phyloP scores from a whole-genome alignment of 176 grass and related monocot species.

The Metroxylon sagu region DNA sequence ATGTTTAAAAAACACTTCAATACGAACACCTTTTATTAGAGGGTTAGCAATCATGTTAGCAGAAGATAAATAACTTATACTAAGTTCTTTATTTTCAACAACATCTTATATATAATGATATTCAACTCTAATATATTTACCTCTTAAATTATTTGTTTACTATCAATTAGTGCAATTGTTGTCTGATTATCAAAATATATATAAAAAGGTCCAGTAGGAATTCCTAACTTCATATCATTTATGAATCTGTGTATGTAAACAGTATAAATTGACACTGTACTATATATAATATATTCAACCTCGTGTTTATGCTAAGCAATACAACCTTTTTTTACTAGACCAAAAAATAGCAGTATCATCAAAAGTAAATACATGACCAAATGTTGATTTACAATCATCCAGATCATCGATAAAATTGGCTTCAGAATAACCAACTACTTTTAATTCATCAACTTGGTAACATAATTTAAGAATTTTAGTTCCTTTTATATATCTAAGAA shows the following conservation, averaged over 20 bases:
- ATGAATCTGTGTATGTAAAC: not conserved
- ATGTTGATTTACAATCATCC: not conserved
- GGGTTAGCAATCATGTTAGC: not conserved
- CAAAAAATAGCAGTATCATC: not conserved
- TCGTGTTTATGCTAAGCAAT: not conserved
- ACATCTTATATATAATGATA: not conserved
- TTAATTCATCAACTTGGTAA: not conserved
- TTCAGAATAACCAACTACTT: not conserved
- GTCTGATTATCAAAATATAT: not conserved
- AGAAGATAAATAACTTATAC: not conserved
- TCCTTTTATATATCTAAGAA: not conserved
- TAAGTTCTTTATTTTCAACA: not conserved
- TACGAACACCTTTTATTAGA: not conserved
- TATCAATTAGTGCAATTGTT: not conserved
- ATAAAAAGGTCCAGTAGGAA: not conserved
- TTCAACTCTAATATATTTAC: too few relatives aligned
- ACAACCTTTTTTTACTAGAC: not conserved
- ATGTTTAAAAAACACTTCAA: not conserved
- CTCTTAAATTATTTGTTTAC: too few relatives aligned
- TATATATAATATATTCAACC: not conserved
- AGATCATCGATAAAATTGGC: not conserved
- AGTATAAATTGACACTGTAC: not conserved
- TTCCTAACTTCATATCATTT: too few relatives aligned
- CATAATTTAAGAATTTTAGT: not conserved
- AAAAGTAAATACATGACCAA: not conserved